Base-by-base conservation (phyloP, 2,329 filamentous ascomycete genomes). In the Penicillium italicum region DNA sequence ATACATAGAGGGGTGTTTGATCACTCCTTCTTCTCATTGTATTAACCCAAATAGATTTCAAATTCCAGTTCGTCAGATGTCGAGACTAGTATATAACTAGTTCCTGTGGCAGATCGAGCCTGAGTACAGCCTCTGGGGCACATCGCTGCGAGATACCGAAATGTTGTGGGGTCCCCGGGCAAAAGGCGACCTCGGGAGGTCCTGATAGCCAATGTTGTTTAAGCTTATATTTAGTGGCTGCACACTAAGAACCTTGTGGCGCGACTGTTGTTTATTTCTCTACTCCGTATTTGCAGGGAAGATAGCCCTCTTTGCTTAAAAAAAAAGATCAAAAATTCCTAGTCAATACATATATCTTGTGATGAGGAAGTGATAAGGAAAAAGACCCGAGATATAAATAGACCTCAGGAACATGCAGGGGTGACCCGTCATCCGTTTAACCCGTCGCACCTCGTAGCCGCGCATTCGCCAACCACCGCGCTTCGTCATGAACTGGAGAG, bases 371-470 rank as follows among this genome's bases (percentile, higher is more conserved):
- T 22, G 14, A n/a, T 11, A n/a, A 41, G 22, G 7, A 40, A 12
- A 44, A 18, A 11, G 10, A n/a, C 36, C 33, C 33, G 10, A 41
- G 28, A 48, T 53, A 42, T 34, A 53, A 49, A 53, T 50, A 53
- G 51, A 45, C 30, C 18, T 22, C 12, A 18, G 28, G 14, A 37
- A 49, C 16, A 31, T 49, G 37, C 44, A 53, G 51, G 51, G 44
- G 50, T 47, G 10, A 28, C 41, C 33, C 41, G n/a, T 26, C 37
- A 14, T 41, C 47, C 36, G 26, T 6, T 50, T 36, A 18, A 48
- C 50, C n/a, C n/a, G n/a, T n/a, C 20, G 36, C 34, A 53, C 18
- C 18, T 26, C 36, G n/a, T 22, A 37, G 7, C 14, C 38, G 34
- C 47, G 18, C 10, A 28, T 48, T 50, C 28, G 20, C 26, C 37